A percentile compares a stretch with the other conserved stretches of the same genome.
These are phyloP conservation scores for Rhodotorula sphaerocarpa DNA, from an alignment of 768 basidiomycete genomes.

Conservation along the genomic window DNA sequence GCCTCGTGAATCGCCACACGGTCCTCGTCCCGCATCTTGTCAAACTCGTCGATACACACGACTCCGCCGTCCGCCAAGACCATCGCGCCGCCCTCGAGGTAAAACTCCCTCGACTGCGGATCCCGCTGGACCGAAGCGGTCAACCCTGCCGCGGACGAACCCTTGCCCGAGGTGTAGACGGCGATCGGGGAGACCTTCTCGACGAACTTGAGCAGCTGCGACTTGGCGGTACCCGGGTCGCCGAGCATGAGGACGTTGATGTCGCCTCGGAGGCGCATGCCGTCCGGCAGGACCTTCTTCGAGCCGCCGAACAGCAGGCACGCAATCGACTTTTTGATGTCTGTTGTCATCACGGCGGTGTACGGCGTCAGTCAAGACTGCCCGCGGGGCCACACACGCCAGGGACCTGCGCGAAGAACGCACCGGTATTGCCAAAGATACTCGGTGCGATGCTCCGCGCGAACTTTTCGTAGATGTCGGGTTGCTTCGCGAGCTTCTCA, in stretches of 20 bases:
- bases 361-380: too few relatives aligned
- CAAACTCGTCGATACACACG: slow-evolving; percentile 98
- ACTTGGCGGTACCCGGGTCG: slow-evolving; percentile 97
- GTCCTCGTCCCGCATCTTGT: slow-evolving; percentile 99
- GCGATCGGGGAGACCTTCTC: slow-evolving; percentile 97
- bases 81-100: slow-evolving; percentile 98
- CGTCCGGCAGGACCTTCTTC: slow-evolving; percentile 92
- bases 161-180: slow-evolving; percentile 97
- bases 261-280: slow-evolving; percentile 91
- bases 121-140: slow-evolving; percentile 97
- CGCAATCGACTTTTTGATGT: slow-evolving; percentile 95
- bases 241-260: slow-evolving; percentile 94
- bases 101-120: slow-evolving; percentile 85
- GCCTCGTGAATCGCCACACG: slow-evolving; percentile 98
- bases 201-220: slow-evolving; percentile 94
- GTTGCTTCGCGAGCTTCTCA: slow-evolving; percentile 72
- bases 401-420: background rate
- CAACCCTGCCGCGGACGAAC: slow-evolving; percentile 94
- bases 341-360: slow-evolving; percentile 45
- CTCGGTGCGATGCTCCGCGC: slow-evolving; percentile 89
- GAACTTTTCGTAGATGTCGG: slow-evolving; percentile 82
- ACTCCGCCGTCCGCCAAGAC: slow-evolving; percentile 96
- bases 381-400: too few relatives aligned
- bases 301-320: slow-evolving; percentile 96
- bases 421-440: slow-evolving; percentile 91